Evolutionary conservation across 1,139 yeast genomes (phyloP).

Genomic region (Geotrichum histeridarum): DNA sequence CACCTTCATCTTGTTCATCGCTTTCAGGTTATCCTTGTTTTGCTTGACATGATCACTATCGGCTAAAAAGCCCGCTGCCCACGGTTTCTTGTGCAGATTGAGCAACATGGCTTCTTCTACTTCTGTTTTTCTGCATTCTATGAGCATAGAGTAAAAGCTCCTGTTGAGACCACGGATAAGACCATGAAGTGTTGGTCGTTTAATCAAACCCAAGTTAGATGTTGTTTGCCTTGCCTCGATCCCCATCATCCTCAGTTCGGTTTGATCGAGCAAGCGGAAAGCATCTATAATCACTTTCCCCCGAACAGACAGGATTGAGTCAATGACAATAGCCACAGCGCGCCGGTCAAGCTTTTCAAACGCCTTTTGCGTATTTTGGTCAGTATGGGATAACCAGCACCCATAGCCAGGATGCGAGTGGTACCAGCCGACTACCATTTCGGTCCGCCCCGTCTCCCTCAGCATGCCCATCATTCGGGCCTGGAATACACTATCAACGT

Average conservation of each 20-base stretch:
- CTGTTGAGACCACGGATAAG: constrained; percentile 95
- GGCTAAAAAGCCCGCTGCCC: constrained; percentile 83
- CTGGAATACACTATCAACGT: constrained; percentile 98
- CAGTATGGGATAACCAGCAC: constrained; percentile 96
- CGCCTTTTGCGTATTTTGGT: constrained; percentile 94
- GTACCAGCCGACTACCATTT: constrained; percentile 99
- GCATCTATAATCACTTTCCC: constrained; percentile 99
- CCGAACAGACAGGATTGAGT: constrained; percentile 95
- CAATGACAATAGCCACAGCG: constrained; percentile 96
- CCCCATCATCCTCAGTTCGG: constrained; percentile 86
- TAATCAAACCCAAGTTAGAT: constrained; percentile 88
- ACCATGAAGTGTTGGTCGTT: constrained; percentile 86
- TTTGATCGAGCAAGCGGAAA: constrained; percentile 76
- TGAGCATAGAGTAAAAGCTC: constrained; percentile 91
- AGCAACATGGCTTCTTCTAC: constrained; percentile 91
- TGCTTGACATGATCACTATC: constrained; percentile 72
- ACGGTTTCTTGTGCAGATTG: constrained; percentile 89
- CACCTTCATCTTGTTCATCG: constrained; percentile 74
- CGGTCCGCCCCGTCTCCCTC: constrained; percentile 96
- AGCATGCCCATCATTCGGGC: constrained; percentile 99
- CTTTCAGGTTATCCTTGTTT: constrained; percentile 68
- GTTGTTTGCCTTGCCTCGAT: constrained; percentile 98
- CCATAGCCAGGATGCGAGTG: constrained; percentile 99
- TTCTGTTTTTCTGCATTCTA: constrained; percentile 88
- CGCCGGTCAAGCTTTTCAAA: constrained; percentile 92